Evolutionary conservation across 352 stramenopile species (phyloP), one percentile per base, ranked within the genome.

Genomic region (Globisporangium splendens): DNA sequence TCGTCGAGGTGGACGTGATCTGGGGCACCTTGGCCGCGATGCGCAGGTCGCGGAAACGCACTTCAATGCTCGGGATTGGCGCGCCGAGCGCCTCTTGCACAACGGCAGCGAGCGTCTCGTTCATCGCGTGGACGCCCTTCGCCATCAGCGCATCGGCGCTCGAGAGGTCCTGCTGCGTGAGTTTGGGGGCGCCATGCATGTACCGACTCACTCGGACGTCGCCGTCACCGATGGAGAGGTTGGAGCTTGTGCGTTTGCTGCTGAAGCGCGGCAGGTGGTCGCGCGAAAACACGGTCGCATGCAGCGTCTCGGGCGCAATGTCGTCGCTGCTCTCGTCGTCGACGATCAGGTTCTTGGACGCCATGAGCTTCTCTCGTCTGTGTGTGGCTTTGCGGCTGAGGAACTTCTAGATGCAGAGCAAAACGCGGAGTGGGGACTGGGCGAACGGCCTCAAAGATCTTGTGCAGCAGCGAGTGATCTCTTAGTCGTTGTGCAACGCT

Each of bases 1-100:
- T 10, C 28, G 28, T 35, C 28, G 28, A 35, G 5, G 28, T 35
- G 28, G 41, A 50, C 18, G 21, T 15, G n/a, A 58, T 43, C 69
- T 59, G 24, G 12, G 56, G 5, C 28, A 65, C 11, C 21, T 41
- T 53, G 15, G 73, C 77, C 15, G 65, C 66, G 62, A 88, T 67
- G 18, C 73, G 61, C 50, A 88, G 52, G 65, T 84, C 63, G 10
- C 63, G 62, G 51, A 88, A 88, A 46, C 70, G 70, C 14, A 86
- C 73, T 42, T 84, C 73, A 46, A 88, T 66, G 42, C 70, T 73
- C 20, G 75, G 71, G 10, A 86, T 74, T 7, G 75, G 73, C 21
- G 63, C 28, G 11, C 75, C 75, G 0, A 77, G 39, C 7, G 75
- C 62, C 6, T 64, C 65, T 48, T 86, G 73, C 13, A 83, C 50